Evolutionary conservation across 257 asterid species (phyloP), one percentile per base, ranked within the genome.

Genomic region (Scutellaria baicalensis): DNA sequence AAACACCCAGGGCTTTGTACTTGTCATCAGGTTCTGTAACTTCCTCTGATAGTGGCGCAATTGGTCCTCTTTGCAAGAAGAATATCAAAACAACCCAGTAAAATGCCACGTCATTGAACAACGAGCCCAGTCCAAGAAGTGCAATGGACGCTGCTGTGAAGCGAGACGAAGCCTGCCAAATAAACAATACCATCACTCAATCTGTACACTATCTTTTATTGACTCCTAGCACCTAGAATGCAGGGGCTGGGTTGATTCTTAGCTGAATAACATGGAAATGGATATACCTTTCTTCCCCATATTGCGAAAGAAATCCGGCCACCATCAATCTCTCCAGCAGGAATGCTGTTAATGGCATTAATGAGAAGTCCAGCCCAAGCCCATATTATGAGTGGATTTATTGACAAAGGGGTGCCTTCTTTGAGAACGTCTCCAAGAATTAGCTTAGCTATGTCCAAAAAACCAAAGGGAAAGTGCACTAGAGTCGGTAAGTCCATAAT

Each of bases 271-370:
- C 13, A 44, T 31, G 8, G 57, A 68, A 45, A 59, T 48, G 21
- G 69, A 64, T 27, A 67, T 85, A 93, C 99, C 97, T 93, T 91
- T 82, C 99, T 89, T 79, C 99, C 99, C 90, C 90, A 93, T 42
- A 91, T 77, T 44, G 97, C 86, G 47, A 93, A 93, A 69, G 97
- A 82, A 73, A 93, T 87, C 23, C 97, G 85, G 18, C 97, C 99
- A 44, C 99, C 99, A 64, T 93, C 97, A 9, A 89, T 87, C 78
- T 91, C 97, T 79, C 99, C 99, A 6, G 97, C 99, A 38, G 99
- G 99, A 77, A 93, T 87, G 84, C 96, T 87, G 74, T 93, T 93
- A 71, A 93, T 84, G 59, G 96, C 96, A 78, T 93, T 93, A 21
- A 91, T 86, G 58, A 93, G 88, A 74, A 93, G 97, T 47, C 97